phyloP scores from a whole-genome alignment of 768 basidiomycete species.

The Megacollybia marginata region DNA sequence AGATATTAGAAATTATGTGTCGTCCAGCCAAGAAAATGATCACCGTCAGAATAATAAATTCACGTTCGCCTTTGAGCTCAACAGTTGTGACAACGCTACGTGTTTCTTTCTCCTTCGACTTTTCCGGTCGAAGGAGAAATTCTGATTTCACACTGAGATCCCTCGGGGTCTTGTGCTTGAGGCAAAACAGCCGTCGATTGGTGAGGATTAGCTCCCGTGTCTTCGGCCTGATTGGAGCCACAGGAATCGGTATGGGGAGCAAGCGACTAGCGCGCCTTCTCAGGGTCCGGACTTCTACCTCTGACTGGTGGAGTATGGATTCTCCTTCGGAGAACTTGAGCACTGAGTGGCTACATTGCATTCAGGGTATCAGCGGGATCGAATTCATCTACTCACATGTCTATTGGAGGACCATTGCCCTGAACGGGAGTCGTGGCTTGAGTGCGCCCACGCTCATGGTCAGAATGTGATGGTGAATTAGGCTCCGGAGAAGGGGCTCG shows the following conservation, averaged over 20 bases:
- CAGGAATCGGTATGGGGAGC: slow-evolving; percentile 38
- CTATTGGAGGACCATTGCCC: slow-evolving; percentile 33
- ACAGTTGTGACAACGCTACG: slow-evolving; percentile 37
- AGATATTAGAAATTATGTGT: neutral
- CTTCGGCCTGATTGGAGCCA: slow-evolving; percentile 42
- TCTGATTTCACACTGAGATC: slow-evolving; percentile 44
- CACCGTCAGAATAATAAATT: slow-evolving; percentile 58
- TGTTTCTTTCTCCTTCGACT: slow-evolving; percentile 40
- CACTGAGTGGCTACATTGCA: slow-evolving; percentile 14
- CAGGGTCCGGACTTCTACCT: slow-evolving; percentile 46
- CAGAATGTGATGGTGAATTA: slow-evolving; percentile 1
- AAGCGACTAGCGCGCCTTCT: slow-evolving; percentile 53
- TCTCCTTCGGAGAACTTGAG: slow-evolving; percentile 38
- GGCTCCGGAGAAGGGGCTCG: neutral
- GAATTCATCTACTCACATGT: slow-evolving; percentile 32
- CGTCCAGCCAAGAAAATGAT: slow-evolving; percentile 15
- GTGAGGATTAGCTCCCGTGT: slow-evolving; percentile 51
- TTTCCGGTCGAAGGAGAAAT: slow-evolving; percentile 33
- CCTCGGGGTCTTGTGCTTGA: slow-evolving; percentile 36
- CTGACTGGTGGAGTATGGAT: slow-evolving; percentile 39
- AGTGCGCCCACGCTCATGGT: slow-evolving; percentile 42
- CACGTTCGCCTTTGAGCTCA: slow-evolving; percentile 46
- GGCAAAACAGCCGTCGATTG: slow-evolving; percentile 45
- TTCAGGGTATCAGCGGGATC: too few relatives aligned
- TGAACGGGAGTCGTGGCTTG: slow-evolving; percentile 48